Base-by-base conservation (phyloP, 2,329 filamentous ascomycete species). In the Ploettnerulaceae sp. region DNA sequence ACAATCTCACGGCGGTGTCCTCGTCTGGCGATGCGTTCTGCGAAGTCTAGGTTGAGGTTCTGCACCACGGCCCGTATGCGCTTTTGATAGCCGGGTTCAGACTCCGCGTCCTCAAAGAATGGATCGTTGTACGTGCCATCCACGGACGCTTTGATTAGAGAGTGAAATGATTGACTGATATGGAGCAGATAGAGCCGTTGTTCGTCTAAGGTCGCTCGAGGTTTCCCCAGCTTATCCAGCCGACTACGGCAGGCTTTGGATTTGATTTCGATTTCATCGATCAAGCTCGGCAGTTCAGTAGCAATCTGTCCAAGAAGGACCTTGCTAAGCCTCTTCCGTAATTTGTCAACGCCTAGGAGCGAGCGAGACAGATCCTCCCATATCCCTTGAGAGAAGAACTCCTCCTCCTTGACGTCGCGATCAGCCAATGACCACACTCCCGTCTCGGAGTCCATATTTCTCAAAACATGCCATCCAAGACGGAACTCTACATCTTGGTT, bases 41-140 rank as follows among this genome's bases (percentile, higher is more conserved):
- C 65, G 51, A 82, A 83, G 0, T 66, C 60, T 0, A 61, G 47
- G 35, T 75, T 71, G 1, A 70, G 59, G 26, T 74, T 70, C 43
- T 81, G 76, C 1, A 81, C 64, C 0, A 74, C 66, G 0, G 78
- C 76, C 0, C 79, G 69, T 4, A 84, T 64, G 0, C 77, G 69
- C 28, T 66, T 71, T 0, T 58, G 37, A 24, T 70, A 69, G 1
- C 66, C 68, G 0, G 51, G 15, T 1, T 53, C 37, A 0, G 62
- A 59, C 8, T 61, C 47, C 0, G 65, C 58, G 14, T 63, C 57
- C 3, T 62, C 67, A 48, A 82, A 82, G 60, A 81, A 82, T 0
- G 54, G 12, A 48, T 74, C 61, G 2, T 64, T 68, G 49, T 81
- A 82, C 0, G 64, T 66, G 0, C 78, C 79, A n/a, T 75, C 67